Evolutionary conservation across 441 rosid species (phyloP).

Genomic region (Erodium moschatum): DNA sequence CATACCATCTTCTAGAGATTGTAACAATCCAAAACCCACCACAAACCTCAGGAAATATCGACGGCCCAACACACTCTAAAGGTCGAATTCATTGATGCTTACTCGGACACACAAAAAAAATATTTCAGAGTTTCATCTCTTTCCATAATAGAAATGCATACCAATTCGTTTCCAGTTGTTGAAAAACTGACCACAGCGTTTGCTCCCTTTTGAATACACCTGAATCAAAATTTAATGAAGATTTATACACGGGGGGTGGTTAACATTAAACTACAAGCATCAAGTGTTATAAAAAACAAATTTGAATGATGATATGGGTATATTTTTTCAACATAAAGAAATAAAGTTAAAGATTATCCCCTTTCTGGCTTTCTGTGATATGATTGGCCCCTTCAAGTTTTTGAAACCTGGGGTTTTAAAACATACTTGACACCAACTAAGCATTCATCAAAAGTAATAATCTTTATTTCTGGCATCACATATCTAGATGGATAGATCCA

Average conservation of each 20-base stretch:
- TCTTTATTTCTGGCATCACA: too few relatives aligned
- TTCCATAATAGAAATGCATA: slow-evolving; percentile 23
- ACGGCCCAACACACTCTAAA: background rate
- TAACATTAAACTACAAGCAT: background rate
- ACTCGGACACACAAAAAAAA: background rate
- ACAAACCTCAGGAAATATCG: too few relatives aligned
- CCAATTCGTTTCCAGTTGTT: slow-evolving; percentile 63
- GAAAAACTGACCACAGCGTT: slow-evolving; percentile 49
- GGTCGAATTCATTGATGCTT: too few relatives aligned
- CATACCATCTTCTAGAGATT: too few relatives aligned
- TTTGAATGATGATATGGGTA: background rate
- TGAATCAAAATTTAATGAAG: slow-evolving; percentile 26
- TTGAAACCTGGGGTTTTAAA: too few relatives aligned
- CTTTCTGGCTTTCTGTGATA: too few relatives aligned
- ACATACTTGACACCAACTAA: too few relatives aligned
- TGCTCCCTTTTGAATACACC: slow-evolving; percentile 76
- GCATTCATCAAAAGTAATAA: too few relatives aligned
- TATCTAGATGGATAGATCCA: too few relatives aligned
- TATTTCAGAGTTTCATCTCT: slow-evolving; percentile 11
- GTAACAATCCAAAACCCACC: too few relatives aligned
- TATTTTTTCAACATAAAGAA: background rate
- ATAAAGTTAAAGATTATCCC: background rate
- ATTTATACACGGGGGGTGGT: background rate
- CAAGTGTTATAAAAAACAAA: background rate
- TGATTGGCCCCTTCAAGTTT: too few relatives aligned